Evolutionary conservation across 495 filamentous ascomycete species (phyloP).

Genomic region (Xylaria venustula): DNA sequence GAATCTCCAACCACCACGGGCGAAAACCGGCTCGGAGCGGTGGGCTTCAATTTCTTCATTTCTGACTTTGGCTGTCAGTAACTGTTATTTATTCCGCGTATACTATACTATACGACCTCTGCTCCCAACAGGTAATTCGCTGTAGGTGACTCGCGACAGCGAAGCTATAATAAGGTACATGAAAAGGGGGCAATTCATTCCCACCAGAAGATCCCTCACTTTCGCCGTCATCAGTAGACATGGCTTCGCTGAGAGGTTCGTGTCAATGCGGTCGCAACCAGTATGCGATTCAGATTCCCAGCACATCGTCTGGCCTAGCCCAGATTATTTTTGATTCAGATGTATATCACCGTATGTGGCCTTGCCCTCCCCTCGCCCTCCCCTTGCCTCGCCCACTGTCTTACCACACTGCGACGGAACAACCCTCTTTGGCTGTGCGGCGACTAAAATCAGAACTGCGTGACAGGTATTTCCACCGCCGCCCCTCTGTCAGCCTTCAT

Average conservation of each 20-base stretch:
- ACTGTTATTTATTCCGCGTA: too few species aligned
- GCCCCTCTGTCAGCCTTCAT: conserved; percentile 75
- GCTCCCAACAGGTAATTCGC: too few species aligned
- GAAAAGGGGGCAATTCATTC: background rate
- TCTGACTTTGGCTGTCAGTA: too few species aligned
- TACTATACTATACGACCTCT: too few species aligned
- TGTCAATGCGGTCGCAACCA: conserved; percentile 85
- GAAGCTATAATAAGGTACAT: too few species aligned
- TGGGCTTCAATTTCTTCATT: too few species aligned
- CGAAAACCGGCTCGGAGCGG: background rate
- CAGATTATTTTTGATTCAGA: conserved; percentile 70
- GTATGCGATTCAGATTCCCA: conserved; percentile 70
- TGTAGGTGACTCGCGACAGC: too few species aligned
- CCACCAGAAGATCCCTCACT: too few species aligned
- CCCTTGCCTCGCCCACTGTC: background rate
- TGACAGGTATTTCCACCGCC: conserved; percentile 61
- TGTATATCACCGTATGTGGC: conserved; percentile 60
- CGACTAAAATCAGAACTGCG: conserved; percentile 4
- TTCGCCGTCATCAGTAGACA: too few species aligned
- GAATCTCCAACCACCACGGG: background rate
- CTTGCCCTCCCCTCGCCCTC: background rate
- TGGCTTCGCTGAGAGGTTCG: conserved; percentile 56
- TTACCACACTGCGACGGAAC: background rate
- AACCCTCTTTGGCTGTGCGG: too few species aligned
- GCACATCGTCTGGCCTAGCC: conserved; percentile 51